Percentiles rank a stretch among this genome's conserved stretches.
phyloP scores from a whole-genome alignment of 2,329 filamentous ascomycete genomes.

The Neonectria punicea region DNA sequence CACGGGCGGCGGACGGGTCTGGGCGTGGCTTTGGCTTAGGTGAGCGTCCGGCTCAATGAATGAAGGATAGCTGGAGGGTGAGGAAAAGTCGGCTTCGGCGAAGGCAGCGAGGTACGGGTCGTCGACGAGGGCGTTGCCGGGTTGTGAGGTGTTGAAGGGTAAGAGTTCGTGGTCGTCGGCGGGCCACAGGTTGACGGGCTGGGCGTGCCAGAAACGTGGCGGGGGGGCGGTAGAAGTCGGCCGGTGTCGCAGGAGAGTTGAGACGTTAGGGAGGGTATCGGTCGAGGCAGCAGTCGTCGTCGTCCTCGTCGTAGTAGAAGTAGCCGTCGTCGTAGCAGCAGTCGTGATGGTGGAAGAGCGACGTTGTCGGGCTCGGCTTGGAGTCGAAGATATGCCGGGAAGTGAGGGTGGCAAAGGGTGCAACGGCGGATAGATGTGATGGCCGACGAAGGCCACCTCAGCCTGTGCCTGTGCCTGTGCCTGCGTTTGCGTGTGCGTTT shows the following conservation, averaged over 20 bases:
- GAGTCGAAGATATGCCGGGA: slow-evolving; percentile 4
- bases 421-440: slow-evolving; percentile 29
- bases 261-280: not conserved
- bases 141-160: slow-evolving; percentile 12
- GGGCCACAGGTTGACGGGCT: slow-evolving; percentile 6
- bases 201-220: not conserved
- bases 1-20: not conserved
- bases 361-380: slow-evolving; percentile 13
- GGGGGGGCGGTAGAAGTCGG: not conserved
- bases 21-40: slow-evolving; percentile 13
- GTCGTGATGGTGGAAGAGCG: not conserved
- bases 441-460: slow-evolving; percentile 12
- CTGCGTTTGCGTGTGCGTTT: not conserved
- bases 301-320: not conserved
- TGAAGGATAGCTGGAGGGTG: slow-evolving; percentile 49
- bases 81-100: slow-evolving; percentile 47
- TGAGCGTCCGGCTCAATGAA: slow-evolving; percentile 37
- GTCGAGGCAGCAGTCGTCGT: slow-evolving; percentile 8
- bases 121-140: slow-evolving; percentile 31
- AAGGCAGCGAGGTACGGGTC: slow-evolving; percentile 42
- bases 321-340: not conserved
- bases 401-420: slow-evolving; percentile 36
- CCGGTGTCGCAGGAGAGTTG: slow-evolving; percentile 12
- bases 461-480: slow-evolving; percentile 15
- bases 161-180: slow-evolving; percentile 9